phyloP scores from a whole-genome alignment of 202 grass and related monocot genomes.

The Miscanthus sacchariflorus region DNA sequence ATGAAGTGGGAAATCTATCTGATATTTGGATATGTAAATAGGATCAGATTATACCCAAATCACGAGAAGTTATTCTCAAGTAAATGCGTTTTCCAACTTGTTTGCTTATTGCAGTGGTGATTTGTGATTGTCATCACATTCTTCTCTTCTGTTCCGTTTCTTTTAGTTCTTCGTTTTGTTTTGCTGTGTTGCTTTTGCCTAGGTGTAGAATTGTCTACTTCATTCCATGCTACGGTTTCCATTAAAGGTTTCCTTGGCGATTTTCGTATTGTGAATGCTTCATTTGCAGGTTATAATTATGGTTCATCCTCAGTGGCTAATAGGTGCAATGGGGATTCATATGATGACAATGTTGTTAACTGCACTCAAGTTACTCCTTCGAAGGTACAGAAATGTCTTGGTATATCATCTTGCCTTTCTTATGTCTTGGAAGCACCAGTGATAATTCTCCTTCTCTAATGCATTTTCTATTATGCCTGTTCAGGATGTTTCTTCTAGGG shows the following conservation, averaged over 20 bases:
- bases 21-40: not conserved
- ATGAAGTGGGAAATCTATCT: not conserved
- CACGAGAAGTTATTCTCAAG: no score
- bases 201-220: conserved; percentile 6
- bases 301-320: conserved; percentile 43
- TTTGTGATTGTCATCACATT: not conserved
- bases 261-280: conserved; percentile 25
- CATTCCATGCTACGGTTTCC: not conserved
- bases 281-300: conserved; percentile 56
- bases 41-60: not conserved
- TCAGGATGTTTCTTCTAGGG: conserved; percentile 65
- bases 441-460: conserved; percentile 7
- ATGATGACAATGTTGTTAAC: conserved; percentile 47
- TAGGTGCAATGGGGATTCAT: conserved; percentile 52
- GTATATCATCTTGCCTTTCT: not conserved
- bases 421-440: not conserved
- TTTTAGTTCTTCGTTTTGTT: conserved; percentile 17
- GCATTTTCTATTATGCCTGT: conserved; percentile 1
- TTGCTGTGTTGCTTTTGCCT: conserved; percentile 5
- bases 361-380: conserved; percentile 48
- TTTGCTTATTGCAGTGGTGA: not conserved
- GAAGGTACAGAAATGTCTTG: conserved; percentile 62
- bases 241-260: not conserved
- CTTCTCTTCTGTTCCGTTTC: not conserved
- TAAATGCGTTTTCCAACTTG: not conserved